phyloP scores from a whole-genome alignment of 257 asterid genomes.

The Fraxinus quadrangulata region DNA sequence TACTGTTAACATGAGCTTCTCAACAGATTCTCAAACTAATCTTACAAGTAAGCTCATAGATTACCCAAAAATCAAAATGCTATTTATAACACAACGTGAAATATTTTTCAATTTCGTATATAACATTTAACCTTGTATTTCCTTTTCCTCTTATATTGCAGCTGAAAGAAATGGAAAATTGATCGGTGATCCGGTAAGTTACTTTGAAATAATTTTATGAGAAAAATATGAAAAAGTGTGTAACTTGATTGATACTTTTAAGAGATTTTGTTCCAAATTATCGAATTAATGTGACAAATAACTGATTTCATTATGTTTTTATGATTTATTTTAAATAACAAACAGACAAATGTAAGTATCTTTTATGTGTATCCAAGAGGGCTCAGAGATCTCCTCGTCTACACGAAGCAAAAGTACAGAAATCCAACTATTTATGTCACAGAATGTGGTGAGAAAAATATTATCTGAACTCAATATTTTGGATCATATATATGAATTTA shows the following conservation, averaged over 20 bases:
- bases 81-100: neutral
- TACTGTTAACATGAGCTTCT: conserved; percentile 27
- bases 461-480: neutral
- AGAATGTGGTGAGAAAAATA: conserved; percentile 35
- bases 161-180: conserved; percentile 39
- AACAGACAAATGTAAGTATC: conserved; percentile 42
- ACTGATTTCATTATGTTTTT: neutral
- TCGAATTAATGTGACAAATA: neutral
- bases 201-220: neutral
- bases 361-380: conserved; percentile 48
- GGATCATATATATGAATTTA: neutral
- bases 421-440: conserved; percentile 44
- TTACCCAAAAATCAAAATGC: neutral
- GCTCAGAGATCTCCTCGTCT: conserved; percentile 39
- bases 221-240: too few relatives aligned
- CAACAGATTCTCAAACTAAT: conserved; percentile 26
- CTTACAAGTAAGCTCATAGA: conserved; percentile 29
- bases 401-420: conserved; percentile 44
- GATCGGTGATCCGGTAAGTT: conserved; percentile 48
- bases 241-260: too few relatives aligned
- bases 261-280: too few relatives aligned
- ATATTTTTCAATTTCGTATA: neutral
- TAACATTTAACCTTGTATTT: neutral
- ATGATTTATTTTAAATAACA: neutral
- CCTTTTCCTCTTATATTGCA: conserved; percentile 17